A percentile compares a stretch with the other conserved stretches of the same genome.
Conservation (phyloP, 2,329 filamentous ascomycete genomes). For the Calonectria hongkongensis region DNA sequence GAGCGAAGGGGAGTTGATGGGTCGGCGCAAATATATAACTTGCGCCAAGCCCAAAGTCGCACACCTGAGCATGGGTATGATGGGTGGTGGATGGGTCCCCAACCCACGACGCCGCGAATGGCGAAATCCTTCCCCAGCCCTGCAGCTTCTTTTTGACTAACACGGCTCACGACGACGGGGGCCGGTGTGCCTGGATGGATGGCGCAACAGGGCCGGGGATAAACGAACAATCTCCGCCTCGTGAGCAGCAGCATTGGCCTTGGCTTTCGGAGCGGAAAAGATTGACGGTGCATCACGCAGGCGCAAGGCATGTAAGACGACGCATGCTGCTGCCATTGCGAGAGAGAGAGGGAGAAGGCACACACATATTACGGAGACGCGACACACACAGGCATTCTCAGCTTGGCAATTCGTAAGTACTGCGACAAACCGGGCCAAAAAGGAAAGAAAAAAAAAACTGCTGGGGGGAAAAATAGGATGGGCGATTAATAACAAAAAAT, state of each 20-base stretch:
- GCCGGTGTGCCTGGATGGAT: too few species aligned
- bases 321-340: neutral
- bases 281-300: slow-evolving; percentile 1
- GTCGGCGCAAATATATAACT: slow-evolving; percentile 25
- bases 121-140: slow-evolving; percentile 11
- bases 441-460: neutral
- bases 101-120: slow-evolving; percentile 21
- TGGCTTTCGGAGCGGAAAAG: neutral
- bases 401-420: slow-evolving; percentile 6
- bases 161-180: neutral
- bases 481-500: neutral
- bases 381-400: neutral
- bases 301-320: neutral
- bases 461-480: neutral
- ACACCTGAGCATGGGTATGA: slow-evolving; percentile 17
- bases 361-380: neutral
- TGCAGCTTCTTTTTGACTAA: neutral
- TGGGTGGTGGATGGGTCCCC: slow-evolving; percentile 5
- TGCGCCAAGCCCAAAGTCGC: slow-evolving; percentile 23
- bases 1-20: slow-evolving; percentile 12
- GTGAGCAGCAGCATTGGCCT: neutral
- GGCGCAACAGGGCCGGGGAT: too few species aligned
- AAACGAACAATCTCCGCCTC: neutral
- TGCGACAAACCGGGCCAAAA: neutral
- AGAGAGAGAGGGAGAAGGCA: neutral